These are phyloP conservation scores for Phyllosticta citribraziliensis DNA, from an alignment of 2,329 filamentous ascomycete species.

Conservation along the genomic window DNA sequence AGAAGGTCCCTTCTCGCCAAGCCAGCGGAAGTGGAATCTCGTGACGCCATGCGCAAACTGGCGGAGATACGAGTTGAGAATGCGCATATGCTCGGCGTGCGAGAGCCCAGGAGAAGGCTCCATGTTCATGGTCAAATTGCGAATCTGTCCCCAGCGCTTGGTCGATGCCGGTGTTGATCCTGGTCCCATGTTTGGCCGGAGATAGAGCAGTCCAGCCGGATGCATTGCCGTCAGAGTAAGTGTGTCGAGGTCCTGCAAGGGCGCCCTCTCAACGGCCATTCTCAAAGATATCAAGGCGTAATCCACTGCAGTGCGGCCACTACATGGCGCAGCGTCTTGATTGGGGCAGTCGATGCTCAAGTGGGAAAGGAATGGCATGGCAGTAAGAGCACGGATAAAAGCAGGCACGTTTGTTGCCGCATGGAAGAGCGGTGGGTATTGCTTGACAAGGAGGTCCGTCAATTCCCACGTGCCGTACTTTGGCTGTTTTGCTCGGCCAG, in stretches of 20 bases:
- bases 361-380: constrained; percentile 61
- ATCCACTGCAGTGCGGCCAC: constrained; percentile 68
- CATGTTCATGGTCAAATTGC: constrained; percentile 59
- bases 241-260: constrained; percentile 54
- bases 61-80: constrained; percentile 72
- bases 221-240: constrained; percentile 68
- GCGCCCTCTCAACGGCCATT: constrained; percentile 68
- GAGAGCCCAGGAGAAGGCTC: constrained; percentile 43
- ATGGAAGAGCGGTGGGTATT: constrained; percentile 84
- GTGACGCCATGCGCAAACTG: constrained; percentile 57
- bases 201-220: constrained; percentile 63
- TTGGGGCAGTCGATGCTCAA: constrained; percentile 68
- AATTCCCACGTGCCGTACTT: constrained; percentile 75
- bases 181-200: constrained; percentile 64
- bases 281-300: constrained; percentile 81
- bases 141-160: constrained; percentile 69
- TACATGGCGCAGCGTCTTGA: constrained; percentile 52
- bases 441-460: constrained; percentile 70
- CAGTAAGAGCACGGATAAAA: constrained; percentile 65
- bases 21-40: constrained; percentile 69
- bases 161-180: constrained; percentile 63
- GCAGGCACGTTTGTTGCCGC: constrained; percentile 78
- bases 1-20: constrained; percentile 61
- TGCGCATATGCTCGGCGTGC: constrained; percentile 49
- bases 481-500: constrained; percentile 50